These are phyloP conservation scores for Tylopilus rubrobrunneus DNA, from an alignment of 768 basidiomycete species.

Conservation along the genomic window DNA sequence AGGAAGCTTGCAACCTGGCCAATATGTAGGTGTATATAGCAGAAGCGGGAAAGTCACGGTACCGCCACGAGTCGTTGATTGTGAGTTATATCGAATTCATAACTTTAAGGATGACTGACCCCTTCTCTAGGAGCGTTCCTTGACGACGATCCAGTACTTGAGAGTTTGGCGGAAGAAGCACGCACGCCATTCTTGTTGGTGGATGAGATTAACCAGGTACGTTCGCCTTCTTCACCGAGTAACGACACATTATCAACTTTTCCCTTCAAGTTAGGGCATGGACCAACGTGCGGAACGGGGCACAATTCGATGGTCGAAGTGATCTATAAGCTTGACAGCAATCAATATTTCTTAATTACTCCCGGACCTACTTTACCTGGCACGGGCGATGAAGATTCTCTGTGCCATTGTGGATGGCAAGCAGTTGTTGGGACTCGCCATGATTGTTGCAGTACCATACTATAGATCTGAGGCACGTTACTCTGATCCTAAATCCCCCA, in stretches of 20 bases:
- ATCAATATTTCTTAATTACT: slow-evolving; percentile 98
- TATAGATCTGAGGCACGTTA: too few relatives aligned
- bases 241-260: neutral
- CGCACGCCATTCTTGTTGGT: too few relatives aligned
- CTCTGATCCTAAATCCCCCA: slow-evolving; percentile 6
- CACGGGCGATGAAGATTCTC: slow-evolving; percentile 89
- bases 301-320: slow-evolving; percentile 95
- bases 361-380: slow-evolving; percentile 81
- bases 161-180: slow-evolving; percentile 91
- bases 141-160: slow-evolving; percentile 94
- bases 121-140: slow-evolving; percentile 53
- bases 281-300: slow-evolving; percentile 90
- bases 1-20: slow-evolving; percentile 5
- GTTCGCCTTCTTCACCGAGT: slow-evolving; percentile 4
- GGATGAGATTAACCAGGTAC: slow-evolving; percentile 95
- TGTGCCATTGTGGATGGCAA: slow-evolving; percentile 50
- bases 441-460: too few relatives aligned
- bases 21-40: slow-evolving; percentile 21
- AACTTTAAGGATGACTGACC: neutral
- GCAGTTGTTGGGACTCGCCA: neutral
- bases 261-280: slow-evolving; percentile 92
- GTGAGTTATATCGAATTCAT: slow-evolving; percentile 3
- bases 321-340: slow-evolving; percentile 83
- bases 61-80: slow-evolving; percentile 7
- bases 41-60: slow-evolving; percentile 16